A percentile compares a stretch with the other conserved stretches of the same genome.
phyloP scores from a whole-genome alignment of 805 yeast genomes.

The Cephaloascus fragrans region DNA sequence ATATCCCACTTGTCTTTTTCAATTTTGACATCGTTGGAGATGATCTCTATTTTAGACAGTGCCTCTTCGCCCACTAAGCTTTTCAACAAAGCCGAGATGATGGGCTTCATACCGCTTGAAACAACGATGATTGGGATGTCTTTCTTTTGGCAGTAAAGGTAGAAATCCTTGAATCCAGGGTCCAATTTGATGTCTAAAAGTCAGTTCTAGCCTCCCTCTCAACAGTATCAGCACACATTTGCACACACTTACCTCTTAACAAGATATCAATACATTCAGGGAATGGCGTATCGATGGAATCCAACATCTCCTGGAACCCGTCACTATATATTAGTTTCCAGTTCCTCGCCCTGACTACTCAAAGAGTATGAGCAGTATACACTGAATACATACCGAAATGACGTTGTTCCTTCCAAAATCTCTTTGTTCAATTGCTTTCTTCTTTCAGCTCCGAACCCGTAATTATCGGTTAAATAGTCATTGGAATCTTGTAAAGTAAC shows the following conservation, averaged over 20 bases:
- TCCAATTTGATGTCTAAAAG: constrained; percentile 56
- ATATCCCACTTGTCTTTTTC: constrained; percentile 71
- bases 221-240: too few relatives aligned
- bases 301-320: constrained; percentile 79
- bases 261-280: constrained; percentile 71
- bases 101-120: constrained; percentile 89
- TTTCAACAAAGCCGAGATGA: constrained; percentile 67
- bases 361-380: too few relatives aligned
- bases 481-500: constrained; percentile 93
- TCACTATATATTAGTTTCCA: too few relatives aligned
- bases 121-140: constrained; percentile 81
- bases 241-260: constrained; percentile 24
- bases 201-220: too few relatives aligned
- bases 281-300: constrained; percentile 66
- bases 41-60: constrained; percentile 61
- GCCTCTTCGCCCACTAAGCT: constrained; percentile 74
- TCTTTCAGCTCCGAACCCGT: constrained; percentile 72
- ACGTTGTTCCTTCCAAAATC: constrained; percentile 56
- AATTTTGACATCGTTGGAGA: constrained; percentile 65
- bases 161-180: constrained; percentile 81
- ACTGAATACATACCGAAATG: constrained; percentile 32
- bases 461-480: constrained; percentile 79
- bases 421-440: constrained; percentile 62
- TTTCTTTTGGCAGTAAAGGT: constrained; percentile 64
- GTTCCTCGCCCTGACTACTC: too few relatives aligned